These are phyloP conservation scores for Alternaria arbusti DNA, from an alignment of 2,329 filamentous ascomycete species.

Conservation along the genomic window DNA sequence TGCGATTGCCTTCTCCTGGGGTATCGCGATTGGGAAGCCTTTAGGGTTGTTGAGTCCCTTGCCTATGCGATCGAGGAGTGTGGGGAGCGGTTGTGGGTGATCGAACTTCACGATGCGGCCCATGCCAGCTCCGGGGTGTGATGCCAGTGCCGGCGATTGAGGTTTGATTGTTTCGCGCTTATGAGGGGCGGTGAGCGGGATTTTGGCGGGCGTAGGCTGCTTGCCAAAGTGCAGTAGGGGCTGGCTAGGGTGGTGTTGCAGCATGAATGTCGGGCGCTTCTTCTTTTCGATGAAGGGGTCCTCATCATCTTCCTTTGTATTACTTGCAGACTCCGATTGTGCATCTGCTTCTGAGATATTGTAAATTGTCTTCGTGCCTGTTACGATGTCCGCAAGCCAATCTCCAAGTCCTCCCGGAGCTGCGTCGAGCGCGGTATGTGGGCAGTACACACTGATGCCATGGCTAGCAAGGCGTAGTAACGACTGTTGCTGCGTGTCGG, in stretches of 20 bases:
- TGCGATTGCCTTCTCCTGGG: conserved; percentile 62
- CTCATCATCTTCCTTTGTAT: conserved; percentile 26
- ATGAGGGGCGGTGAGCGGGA: conserved; percentile 47
- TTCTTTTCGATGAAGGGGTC: conserved; percentile 47
- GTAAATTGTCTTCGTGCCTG: conserved; percentile 56
- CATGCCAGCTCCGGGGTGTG: conserved; percentile 61
- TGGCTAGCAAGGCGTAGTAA: conserved; percentile 81
- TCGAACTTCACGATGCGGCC: conserved; percentile 66
- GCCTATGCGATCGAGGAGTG: conserved; percentile 68
- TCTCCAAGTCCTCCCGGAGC: conserved; percentile 85
- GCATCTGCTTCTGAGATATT: conserved; percentile 5
- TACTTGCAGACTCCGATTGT: conserved; percentile 10
- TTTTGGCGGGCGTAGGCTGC: conserved; percentile 14
- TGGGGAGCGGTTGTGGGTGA: conserved; percentile 58
- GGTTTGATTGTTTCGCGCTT: conserved; percentile 62
- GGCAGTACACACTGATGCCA: conserved; percentile 93
- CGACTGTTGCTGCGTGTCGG: conserved; percentile 84
- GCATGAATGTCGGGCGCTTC: conserved; percentile 51
- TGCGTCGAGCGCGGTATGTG: conserved; percentile 93
- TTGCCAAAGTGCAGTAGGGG: conserved; percentile 44
- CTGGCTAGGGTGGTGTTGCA: conserved; percentile 59
- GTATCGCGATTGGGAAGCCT: conserved; percentile 68
- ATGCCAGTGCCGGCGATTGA: conserved; percentile 47
- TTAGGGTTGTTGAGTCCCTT: conserved; percentile 70
- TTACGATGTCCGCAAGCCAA: conserved; percentile 89